These are phyloP conservation scores for Aspergillus incahuasiensis DNA, from an alignment of 495 filamentous ascomycete species.

Conservation along the genomic window DNA sequence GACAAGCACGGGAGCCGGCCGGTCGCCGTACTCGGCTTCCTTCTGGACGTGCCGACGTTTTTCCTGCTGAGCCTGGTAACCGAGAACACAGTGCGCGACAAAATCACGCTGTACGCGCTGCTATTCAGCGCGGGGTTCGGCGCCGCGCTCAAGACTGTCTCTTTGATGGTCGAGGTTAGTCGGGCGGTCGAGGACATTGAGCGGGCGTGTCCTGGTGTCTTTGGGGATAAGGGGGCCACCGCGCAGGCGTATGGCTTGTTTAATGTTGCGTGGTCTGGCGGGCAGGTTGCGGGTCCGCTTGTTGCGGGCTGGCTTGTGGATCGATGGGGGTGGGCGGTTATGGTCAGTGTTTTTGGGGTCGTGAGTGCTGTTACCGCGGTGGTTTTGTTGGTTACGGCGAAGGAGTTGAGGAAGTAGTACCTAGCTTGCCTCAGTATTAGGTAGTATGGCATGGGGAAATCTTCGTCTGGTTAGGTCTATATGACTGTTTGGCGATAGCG, in stretches of 20 bases:
- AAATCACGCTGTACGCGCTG: constrained; percentile 30
- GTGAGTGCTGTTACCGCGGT: constrained; percentile 26
- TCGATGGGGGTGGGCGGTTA: constrained; percentile 33
- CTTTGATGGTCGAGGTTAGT: constrained; percentile 36
- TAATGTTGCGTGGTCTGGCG: constrained; percentile 55
- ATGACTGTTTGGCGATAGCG: too few relatives aligned
- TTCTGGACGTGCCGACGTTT: constrained; percentile 43
- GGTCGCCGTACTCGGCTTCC: constrained; percentile 45
- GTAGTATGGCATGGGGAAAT: too few relatives aligned
- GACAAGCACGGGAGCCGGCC: constrained; percentile 49
- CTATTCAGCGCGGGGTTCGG: constrained; percentile 32
- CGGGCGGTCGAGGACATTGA: constrained; percentile 31
- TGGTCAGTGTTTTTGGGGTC: constrained; percentile 35
- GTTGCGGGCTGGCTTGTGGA: constrained; percentile 40
- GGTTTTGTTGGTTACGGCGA: constrained; percentile 12
- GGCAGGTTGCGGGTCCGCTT: constrained; percentile 58
- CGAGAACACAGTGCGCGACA: constrained; percentile 26
- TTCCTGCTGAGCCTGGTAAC: constrained; percentile 48
- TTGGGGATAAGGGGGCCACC: constrained; percentile 52
- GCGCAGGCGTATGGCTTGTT: constrained; percentile 59
- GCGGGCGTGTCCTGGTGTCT: constrained; percentile 32
- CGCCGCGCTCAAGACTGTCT: constrained; percentile 30
- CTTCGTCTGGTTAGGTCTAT: too few relatives aligned
- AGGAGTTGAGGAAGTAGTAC: background rate
- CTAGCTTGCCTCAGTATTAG: too few relatives aligned